These are phyloP conservation scores for Paramecium tetraurelia DNA, from an alignment of 73 alveolate genomes.

Conservation along the genomic window DNA sequence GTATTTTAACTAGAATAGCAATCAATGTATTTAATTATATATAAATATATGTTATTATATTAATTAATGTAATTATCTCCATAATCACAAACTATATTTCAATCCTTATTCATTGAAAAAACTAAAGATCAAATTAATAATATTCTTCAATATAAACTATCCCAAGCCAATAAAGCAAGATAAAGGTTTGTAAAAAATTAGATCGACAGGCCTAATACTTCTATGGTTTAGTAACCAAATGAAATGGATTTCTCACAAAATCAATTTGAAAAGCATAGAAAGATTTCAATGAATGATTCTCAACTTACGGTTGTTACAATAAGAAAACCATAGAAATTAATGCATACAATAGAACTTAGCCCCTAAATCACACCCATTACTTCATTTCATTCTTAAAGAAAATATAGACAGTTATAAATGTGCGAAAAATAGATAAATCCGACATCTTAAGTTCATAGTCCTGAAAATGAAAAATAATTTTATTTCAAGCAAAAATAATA, in stretches of 20 bases:
- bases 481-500: slow-evolving; percentile 6
- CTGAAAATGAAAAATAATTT: not conserved
- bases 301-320: not conserved
- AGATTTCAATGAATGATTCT: slow-evolving; percentile 6
- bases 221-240: not conserved
- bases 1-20: not conserved
- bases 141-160: not conserved
- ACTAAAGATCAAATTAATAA: not conserved
- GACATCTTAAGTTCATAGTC: not conserved
- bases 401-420: not conserved
- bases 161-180: not conserved
- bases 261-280: not conserved
- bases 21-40: not conserved
- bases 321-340: not conserved
- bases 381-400: not conserved
- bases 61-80: slow-evolving; percentile 1
- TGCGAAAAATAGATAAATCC: not conserved
- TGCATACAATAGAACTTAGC: slow-evolving; percentile 8
- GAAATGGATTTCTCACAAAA: not conserved
- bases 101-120: not conserved
- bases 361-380: not conserved
- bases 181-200: not conserved
- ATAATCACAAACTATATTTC: not conserved
- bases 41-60: not conserved
- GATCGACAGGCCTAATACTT: not conserved